Evolutionary conservation across 805 yeast species (phyloP).

Genomic region (Blastobotrys mokoenaii): DNA sequence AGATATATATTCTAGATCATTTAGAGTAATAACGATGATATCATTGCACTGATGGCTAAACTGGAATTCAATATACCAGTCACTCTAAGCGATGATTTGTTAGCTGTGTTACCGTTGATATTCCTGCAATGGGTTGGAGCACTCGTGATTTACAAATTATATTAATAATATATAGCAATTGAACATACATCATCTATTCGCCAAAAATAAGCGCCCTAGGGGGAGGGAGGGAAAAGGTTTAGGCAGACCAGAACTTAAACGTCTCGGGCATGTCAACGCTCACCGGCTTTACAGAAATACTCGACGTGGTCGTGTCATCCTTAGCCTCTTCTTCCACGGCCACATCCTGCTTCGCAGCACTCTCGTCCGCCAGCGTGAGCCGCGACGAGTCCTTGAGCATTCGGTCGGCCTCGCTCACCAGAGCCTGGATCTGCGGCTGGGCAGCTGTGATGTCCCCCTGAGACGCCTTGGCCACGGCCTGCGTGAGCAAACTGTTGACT

Average conservation of each 20-base stretch:
- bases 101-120: too few relatives aligned
- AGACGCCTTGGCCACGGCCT: slow-evolving; percentile 34
- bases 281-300: slow-evolving; percentile 37
- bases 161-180: background rate
- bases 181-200: background rate
- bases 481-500: slow-evolving; percentile 45
- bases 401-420: slow-evolving; percentile 16
- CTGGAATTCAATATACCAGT: slow-evolving; percentile 30
- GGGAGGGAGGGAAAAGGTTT: slow-evolving; percentile 4
- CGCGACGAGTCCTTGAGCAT: background rate
- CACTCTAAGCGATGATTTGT: too few relatives aligned
- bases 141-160: too few relatives aligned
- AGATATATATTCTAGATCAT: slow-evolving; percentile 28
- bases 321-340: background rate
- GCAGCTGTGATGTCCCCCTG: slow-evolving; percentile 3
- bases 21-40: slow-evolving; percentile 23
- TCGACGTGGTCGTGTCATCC: background rate
- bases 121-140: too few relatives aligned
- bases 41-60: slow-evolving; percentile 21
- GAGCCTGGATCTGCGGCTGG: slow-evolving; percentile 14
- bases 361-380: background rate
- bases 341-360: slow-evolving; percentile 13
- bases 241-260: slow-evolving; percentile 62
- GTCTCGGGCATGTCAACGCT: slow-evolving; percentile 54
- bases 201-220: too few relatives aligned